These are phyloP conservation scores for Roridomyces roridus DNA, from an alignment of 768 basidiomycete species.

Conservation along the genomic window DNA sequence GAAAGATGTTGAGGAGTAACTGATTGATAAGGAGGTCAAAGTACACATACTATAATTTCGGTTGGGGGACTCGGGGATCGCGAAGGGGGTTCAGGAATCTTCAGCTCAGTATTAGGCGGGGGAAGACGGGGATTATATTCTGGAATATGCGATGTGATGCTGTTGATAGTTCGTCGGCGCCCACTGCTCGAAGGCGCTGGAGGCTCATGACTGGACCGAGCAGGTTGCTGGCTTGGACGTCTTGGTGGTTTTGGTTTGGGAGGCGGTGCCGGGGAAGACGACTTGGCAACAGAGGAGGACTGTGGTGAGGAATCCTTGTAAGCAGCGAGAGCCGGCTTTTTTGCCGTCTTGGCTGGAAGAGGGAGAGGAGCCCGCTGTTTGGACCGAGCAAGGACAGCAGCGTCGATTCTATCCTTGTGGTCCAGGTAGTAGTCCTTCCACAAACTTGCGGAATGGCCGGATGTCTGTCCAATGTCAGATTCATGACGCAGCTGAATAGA, in stretches of 20 bases:
- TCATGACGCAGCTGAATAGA: slow-evolving; percentile 1
- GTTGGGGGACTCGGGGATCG: slow-evolving; percentile 75
- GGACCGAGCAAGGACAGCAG: slow-evolving; percentile 32
- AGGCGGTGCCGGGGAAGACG: slow-evolving; percentile 32
- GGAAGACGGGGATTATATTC: slow-evolving; percentile 56
- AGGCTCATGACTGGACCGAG: slow-evolving; percentile 29
- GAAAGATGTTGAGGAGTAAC: not conserved
- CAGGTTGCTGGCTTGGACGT: slow-evolving; percentile 30
- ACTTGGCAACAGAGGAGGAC: slow-evolving; percentile 28
- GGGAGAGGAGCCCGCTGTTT: slow-evolving; percentile 25
- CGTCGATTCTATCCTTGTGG: slow-evolving; percentile 65
- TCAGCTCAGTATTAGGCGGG: slow-evolving; percentile 65
- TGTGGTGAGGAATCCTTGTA: slow-evolving; percentile 28
- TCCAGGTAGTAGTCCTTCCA: slow-evolving; percentile 88
- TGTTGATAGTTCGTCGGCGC: slow-evolving; percentile 63
- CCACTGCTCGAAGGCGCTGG: slow-evolving; percentile 33
- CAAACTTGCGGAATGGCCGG: slow-evolving; percentile 60
- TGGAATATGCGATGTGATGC: slow-evolving; percentile 58
- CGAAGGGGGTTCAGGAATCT: slow-evolving; percentile 66
- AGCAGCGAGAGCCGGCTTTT: slow-evolving; percentile 22
- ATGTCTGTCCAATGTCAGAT: slow-evolving; percentile 41
- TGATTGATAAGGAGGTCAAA: not conserved
- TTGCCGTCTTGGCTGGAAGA: slow-evolving; percentile 14
- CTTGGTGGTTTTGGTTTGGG: too few species aligned
- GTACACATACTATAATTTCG: slow-evolving; percentile 40